These are phyloP conservation scores for Naumovozyma baii DNA, from an alignment of 805 yeast genomes.

Conservation along the genomic window DNA sequence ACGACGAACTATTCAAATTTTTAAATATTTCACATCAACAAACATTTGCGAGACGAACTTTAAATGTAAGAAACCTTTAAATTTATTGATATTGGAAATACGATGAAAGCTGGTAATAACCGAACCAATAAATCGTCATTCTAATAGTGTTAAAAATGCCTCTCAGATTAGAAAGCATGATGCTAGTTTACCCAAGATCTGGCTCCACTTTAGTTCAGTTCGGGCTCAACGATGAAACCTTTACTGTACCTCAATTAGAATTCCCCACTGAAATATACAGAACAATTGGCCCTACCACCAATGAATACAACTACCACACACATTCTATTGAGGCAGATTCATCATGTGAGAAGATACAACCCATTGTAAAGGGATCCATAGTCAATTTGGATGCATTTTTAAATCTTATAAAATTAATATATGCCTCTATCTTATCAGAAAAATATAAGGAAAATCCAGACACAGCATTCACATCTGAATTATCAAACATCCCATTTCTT, in stretches of 20 bases:
- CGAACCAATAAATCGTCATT: no score
- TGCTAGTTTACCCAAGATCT: constrained; percentile 74
- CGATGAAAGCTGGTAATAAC: no score
- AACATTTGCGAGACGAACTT: not conserved
- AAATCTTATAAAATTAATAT: constrained; percentile 41
- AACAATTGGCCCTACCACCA: constrained; percentile 26
- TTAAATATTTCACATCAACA: not conserved
- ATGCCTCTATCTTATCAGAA: constrained; percentile 35
- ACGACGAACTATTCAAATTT: not conserved
- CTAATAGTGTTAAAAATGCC: constrained; percentile 13
- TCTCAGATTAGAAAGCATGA: constrained; percentile 26
- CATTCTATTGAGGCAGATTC: constrained; percentile 26
- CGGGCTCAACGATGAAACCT: constrained; percentile 54
- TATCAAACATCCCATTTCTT: constrained; percentile 54
- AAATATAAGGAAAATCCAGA: constrained; percentile 17
- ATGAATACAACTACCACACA: constrained; percentile 21
- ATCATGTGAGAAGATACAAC: constrained; percentile 38
- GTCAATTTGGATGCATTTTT: constrained; percentile 61
- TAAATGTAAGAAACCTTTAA: no score
- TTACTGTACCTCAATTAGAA: constrained; percentile 64
- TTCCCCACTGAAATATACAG: constrained; percentile 71
- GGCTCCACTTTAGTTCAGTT: constrained; percentile 62
- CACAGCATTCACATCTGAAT: constrained; percentile 22
- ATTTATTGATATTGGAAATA: no score
- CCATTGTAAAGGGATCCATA: constrained; percentile 57